Percentiles rank a stretch among this genome's conserved stretches.
Conservation (phyloP, 805 yeast species). For the Geotrichum ghanense region DNA sequence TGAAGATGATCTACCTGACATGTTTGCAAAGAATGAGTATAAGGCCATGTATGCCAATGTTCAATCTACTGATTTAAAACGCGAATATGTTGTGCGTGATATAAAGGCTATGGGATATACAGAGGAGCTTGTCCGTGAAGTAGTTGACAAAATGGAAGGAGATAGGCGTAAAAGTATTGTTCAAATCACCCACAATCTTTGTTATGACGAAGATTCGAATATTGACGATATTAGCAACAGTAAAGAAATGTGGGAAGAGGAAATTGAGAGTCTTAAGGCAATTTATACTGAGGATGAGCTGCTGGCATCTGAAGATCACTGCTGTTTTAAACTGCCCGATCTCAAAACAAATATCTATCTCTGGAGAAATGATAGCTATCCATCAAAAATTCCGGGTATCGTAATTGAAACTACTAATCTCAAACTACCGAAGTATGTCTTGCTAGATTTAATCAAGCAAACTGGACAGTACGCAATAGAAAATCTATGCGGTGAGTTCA, state of each 20-base stretch:
- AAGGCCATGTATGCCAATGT: slow-evolving; percentile 26
- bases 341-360: slow-evolving; percentile 19
- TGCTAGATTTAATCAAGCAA: slow-evolving; percentile 23
- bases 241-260: slow-evolving; percentile 58
- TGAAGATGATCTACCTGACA: slow-evolving; percentile 77
- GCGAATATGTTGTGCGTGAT: slow-evolving; percentile 48
- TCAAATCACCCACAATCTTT: slow-evolving; percentile 19
- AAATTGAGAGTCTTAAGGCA: slow-evolving; percentile 52
- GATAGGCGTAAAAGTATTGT: slow-evolving; percentile 44
- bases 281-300: slow-evolving; percentile 41
- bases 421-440: slow-evolving; percentile 22
- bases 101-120: slow-evolving; percentile 62
- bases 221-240: slow-evolving; percentile 7
- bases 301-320: neutral
- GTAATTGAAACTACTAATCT: slow-evolving; percentile 34
- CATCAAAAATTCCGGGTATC: slow-evolving; percentile 59
- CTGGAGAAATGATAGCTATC: slow-evolving; percentile 45
- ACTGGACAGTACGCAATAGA: slow-evolving; percentile 23
- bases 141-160: slow-evolving; percentile 31
- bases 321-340: neutral
- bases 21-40: slow-evolving; percentile 23
- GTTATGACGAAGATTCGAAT: slow-evolving; percentile 10
- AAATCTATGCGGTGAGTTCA: slow-evolving; percentile 52
- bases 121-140: slow-evolving; percentile 45
- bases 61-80: slow-evolving; percentile 36